These are phyloP conservation scores for Aspergillus ostianus DNA, from an alignment of 495 filamentous ascomycete genomes.

Conservation along the genomic window DNA sequence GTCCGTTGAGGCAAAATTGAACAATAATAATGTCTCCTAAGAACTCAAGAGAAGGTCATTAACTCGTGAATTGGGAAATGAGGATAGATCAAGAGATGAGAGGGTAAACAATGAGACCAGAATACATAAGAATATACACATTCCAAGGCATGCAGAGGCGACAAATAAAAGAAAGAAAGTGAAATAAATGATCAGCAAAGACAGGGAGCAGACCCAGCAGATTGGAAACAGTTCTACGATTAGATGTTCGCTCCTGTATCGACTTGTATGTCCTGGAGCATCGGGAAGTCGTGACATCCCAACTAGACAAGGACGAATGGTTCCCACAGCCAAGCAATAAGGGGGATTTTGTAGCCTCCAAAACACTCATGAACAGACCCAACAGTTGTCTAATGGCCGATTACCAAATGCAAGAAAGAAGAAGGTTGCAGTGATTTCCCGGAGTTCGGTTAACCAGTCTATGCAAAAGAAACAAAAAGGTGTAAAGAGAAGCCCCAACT, in stretches of 20 bases:
- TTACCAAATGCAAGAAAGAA: slow-evolving; percentile 16
- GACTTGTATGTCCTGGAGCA: not conserved
- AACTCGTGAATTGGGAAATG: not conserved
- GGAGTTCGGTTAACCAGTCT: slow-evolving; percentile 23
- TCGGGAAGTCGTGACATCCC: not conserved
- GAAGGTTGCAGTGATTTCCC: slow-evolving; percentile 11
- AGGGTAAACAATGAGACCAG: not conserved
- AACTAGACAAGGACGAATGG: not conserved
- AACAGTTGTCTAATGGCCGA: slow-evolving; percentile 17
- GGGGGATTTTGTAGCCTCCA: not conserved
- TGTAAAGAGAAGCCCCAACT: not conserved
- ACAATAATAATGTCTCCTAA: not conserved
- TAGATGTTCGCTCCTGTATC: not conserved
- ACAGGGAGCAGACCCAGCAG: not conserved
- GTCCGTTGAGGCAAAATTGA: not conserved
- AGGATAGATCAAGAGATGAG: not conserved
- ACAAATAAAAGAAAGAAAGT: not conserved
- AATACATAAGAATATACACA: not conserved
- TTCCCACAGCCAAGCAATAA: not conserved
- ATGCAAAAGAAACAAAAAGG: slow-evolving; percentile 23
- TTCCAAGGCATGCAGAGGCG: not conserved
- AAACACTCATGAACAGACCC: slow-evolving; percentile 9
- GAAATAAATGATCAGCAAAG: not conserved
- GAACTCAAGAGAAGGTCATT: not conserved
- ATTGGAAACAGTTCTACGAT: not conserved